Base-by-base conservation (phyloP, 2,329 filamentous ascomycete species). In the Podosphaera aphanis region DNA sequence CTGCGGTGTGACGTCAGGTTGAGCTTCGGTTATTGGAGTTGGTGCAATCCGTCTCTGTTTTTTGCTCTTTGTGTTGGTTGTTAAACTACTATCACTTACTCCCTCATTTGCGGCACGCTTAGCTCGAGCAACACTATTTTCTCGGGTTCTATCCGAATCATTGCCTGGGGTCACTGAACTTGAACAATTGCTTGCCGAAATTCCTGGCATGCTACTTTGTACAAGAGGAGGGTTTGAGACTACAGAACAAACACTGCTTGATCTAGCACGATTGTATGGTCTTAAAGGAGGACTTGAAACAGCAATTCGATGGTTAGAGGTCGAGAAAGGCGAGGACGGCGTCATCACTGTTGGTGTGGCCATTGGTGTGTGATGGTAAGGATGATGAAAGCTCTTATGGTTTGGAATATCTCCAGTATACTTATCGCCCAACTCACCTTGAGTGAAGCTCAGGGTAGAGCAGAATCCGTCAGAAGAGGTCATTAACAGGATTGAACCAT, bases 381-480 rank as follows among this genome's bases (percentile, higher is more conserved):
- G 60, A 47, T 63, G 58, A 52, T 69, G 73, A 25, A 11, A 29
- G 25, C 63, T 36, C 36, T 29, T 46, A 5, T 20, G 58, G 13
- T 65, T 64, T 8, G 67, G 65, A 35, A 77, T 60, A 44, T 83
- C 76, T 27, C 78, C 79, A 7, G 75, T 77, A 60, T 92, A 92
- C 4, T 76, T 64, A 51, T 88, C 77, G 11, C 90, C 90, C 1
- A 98, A 66, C 60, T 98, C 90, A 7, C 83, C 83, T 2, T 80
- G 67, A 1, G 73, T 63, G 58, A 98, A 98, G 0, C 85, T 81
- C 5, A 98, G 67, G 0, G 83, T 80, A 0, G 90, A 98, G 61
- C 90, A 98, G 65, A 95, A 98, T 0, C 90, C 90, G 61, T 98
- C 90, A 0, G 90, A 94, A 0, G 90, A 98, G n/a, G 85, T 90